Evolutionary conservation across 1,284 basidiomycete species (phyloP).

Genomic region (Trametes pubescens): DNA sequence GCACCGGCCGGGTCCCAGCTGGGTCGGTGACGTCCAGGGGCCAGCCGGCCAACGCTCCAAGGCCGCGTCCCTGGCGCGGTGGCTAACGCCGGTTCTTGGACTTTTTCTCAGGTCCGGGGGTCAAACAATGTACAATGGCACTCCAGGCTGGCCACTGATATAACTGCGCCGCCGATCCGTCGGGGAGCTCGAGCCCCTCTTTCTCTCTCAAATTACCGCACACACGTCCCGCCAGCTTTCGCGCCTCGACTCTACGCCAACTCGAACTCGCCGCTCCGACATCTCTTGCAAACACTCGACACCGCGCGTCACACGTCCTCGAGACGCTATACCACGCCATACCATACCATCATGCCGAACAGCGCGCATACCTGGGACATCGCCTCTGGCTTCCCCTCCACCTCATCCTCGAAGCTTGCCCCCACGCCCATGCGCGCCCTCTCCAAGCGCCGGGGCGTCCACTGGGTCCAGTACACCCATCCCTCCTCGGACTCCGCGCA

Average conservation of each 20-base stretch:
- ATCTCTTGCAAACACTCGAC: too few species aligned
- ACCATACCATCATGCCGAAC: background rate
- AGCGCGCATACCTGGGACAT: conserved; percentile 20
- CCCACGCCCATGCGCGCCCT: conserved; percentile 15
- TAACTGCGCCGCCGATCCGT: too few species aligned
- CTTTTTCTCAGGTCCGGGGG: too few species aligned
- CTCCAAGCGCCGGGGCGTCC: conserved; percentile 22
- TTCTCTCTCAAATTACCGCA: too few species aligned
- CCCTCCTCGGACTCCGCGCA: conserved; percentile 2
- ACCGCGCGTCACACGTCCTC: too few species aligned
- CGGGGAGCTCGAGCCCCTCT: too few species aligned
- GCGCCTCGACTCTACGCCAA: too few species aligned
- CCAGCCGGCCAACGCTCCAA: background rate
- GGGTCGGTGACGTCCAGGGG: background rate
- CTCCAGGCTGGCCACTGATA: too few species aligned
- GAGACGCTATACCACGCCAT: background rate
- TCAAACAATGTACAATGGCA: too few species aligned
- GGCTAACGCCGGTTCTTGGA: background rate
- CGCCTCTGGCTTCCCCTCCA: conserved; percentile 1
- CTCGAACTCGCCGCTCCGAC: too few species aligned
- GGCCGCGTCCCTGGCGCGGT: background rate
- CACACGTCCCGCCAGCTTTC: too few species aligned
- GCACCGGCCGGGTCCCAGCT: too few species aligned
- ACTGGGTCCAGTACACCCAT: background rate
- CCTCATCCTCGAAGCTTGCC: conserved; percentile 12